A percentile compares a stretch with the other conserved stretches of the same genome.
Evolutionary conservation across 106 monocot species (phyloP).

Genomic region (Xerophyta viscosa): DNA sequence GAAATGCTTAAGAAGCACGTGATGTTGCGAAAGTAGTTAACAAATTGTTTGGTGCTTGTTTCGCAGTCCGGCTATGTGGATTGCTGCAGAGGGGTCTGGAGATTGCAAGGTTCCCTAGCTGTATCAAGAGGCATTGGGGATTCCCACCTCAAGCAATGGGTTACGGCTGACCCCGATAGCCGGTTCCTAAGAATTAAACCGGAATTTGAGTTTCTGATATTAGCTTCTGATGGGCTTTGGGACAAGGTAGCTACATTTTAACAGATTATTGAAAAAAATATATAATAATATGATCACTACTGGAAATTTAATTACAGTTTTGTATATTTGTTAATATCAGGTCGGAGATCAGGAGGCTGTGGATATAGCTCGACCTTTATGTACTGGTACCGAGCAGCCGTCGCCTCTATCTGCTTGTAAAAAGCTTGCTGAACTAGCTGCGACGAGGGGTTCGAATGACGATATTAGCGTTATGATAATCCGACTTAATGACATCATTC

Average conservation of each 20-base stretch:
- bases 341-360: constrained; percentile 75
- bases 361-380: constrained; percentile 41
- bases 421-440: constrained; percentile 46
- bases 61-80: constrained; percentile 61
- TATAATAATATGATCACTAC: too few species aligned
- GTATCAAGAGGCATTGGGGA: constrained; percentile 93
- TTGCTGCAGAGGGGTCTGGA: constrained; percentile 55
- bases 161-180: constrained; percentile 75
- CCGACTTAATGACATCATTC: constrained; percentile 14
- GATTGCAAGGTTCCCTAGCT: constrained; percentile 77
- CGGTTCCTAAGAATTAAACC: constrained; percentile 33
- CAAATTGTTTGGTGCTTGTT: background rate
- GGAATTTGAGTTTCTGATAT: constrained; percentile 77
- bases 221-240: constrained; percentile 96
- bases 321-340: constrained; percentile 9
- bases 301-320: background rate
- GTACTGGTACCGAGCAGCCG: constrained; percentile 13
- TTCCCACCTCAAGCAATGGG: constrained; percentile 75
- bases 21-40: too few species aligned
- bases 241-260: constrained; percentile 13
- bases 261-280: too few species aligned
- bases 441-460: constrained; percentile 41
- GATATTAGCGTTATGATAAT: constrained; percentile 72
- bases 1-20: too few species aligned
- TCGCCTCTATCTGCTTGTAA: constrained; percentile 45